phyloP scores from a whole-genome alignment of 768 basidiomycete species.

The Mycena sanguinolenta region DNA sequence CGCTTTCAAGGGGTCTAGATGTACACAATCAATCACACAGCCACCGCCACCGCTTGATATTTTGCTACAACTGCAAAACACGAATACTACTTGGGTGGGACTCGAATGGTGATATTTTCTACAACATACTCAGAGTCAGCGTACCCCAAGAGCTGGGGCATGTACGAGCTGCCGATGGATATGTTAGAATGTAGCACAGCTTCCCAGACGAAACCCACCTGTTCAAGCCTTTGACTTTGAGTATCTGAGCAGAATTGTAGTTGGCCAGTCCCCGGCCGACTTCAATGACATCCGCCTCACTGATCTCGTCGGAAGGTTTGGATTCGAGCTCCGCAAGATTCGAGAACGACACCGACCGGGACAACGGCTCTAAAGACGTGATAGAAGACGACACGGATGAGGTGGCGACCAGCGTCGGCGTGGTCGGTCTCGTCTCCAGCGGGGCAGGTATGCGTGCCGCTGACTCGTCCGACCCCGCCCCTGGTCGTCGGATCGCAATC shows the following conservation, averaged over 20 bases:
- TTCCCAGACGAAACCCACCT: constrained; percentile 70
- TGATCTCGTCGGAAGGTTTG: constrained; percentile 51
- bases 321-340: constrained; percentile 38
- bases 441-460: constrained; percentile 54
- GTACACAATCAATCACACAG: background rate
- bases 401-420: constrained; percentile 62
- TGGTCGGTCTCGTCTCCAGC: constrained; percentile 66
- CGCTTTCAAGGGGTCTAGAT: constrained; percentile 40
- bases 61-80: background rate
- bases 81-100: constrained; percentile 55
- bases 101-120: constrained; percentile 90
- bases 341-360: constrained; percentile 52
- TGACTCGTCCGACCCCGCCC: constrained; percentile 41
- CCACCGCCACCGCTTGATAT: background rate
- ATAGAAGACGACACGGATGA: constrained; percentile 61
- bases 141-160: constrained; percentile 88
- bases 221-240: constrained; percentile 88
- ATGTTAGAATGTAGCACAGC: constrained; percentile 26
- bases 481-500: constrained; percentile 70
- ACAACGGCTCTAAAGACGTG: constrained; percentile 59
- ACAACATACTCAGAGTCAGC: constrained; percentile 98
- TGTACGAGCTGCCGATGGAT: constrained; percentile 72
- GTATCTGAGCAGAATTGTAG: constrained; percentile 95
- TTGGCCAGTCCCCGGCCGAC: constrained; percentile 96
- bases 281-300: constrained; percentile 80